Base-by-base conservation (phyloP, 768 basidiomycete genomes). In the Podaxis sp. region DNA sequence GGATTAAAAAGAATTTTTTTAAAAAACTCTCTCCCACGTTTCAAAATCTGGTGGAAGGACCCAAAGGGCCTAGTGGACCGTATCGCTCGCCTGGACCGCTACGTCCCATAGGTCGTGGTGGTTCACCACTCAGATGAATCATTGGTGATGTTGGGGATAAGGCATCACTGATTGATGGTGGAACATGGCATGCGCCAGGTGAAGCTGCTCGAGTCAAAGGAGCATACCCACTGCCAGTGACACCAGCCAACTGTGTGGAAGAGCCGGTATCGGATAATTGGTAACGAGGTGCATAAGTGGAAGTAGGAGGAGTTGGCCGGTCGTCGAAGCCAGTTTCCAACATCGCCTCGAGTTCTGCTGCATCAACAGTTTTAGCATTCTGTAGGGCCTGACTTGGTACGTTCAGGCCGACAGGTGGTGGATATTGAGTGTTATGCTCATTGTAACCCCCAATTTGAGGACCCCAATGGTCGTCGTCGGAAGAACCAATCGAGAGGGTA, bases 381-480 rank as follows among this genome's bases (percentile, higher is more conserved):
- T 77, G 72, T n/a, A 82, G 66, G 7, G 68, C 58, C 47, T 73
- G 69, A 37, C 73, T 72, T 14, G 82, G 75, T 16, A 80, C 65
- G 23, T 82, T 73, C 5, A 95, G 77, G 1, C 82, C 90, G n/a
- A 86, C 79, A 10, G 95, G 95, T 4, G 91, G 91, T 36, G 93
- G 90, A 66, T 87, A 95, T 66, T 87, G 82, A 28, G 76, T 64
- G 70, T 83, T 84, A 69, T 91, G 79, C 72, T 98, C 95, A 72
- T 98, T 96, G 74, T 98, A 98, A 50, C 84, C 93, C 10, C 96
- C 95, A 57, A 99, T 94, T 72, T 99, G 95, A 3, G 84, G 78
- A 2, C 95, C 94, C 95, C 95, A 99, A 36, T 93, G 88, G 69
- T 98, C 96, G 46, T 96, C 95, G 37, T 98, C 96, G 7, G 93